Evolutionary conservation across 73 alveolate genomes (phyloP), one percentile per base, ranked within the genome.

Genomic region (Symbiodinium pilosum): DNA sequence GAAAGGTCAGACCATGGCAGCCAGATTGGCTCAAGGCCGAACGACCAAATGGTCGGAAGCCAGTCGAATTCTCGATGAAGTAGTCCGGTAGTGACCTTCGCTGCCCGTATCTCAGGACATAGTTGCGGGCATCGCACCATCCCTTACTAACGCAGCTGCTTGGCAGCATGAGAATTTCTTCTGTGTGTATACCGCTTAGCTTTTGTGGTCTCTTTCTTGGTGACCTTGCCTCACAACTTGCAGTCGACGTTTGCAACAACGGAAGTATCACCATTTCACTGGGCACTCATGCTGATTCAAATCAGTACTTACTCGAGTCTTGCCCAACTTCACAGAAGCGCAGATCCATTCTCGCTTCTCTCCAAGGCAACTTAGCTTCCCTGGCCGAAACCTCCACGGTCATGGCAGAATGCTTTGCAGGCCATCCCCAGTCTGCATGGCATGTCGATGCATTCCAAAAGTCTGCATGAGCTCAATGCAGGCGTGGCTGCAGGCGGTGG

Each of bases 61-160:
- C 81, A 28, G 81, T 64, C 38, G 30, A 24, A 20, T 28, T 64
- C 81, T 64, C 34, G 81, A 64, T 64, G 81, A 64, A 64, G 81
- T 64, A 87, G 95, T 91, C 97, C 97, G 97, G 71, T 91, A 91
- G 97, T 91, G 97, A 91, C 97, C 47, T 75, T 43, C 94, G 51
- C 81, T 91, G 97, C 89, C 97, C 97, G 97, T 30, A 14, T 51
- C 3, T 28, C 12, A 43, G 30, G 81, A n/a, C n/a, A 64, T 18
- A 64, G 43, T 88, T 42, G 87, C 77, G 97, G 97, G 97, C 97
- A 43, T 52, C 81, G 47, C 89, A 38, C 86, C 41, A 52, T 47
- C 68, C 75, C 32, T 81, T 43, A 42, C 42, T 91, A 91, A 91
- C 97, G 97, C 97, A 91, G 97, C 52, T 4, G 5, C 97, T 91